These are phyloP conservation scores for Gillenia trifoliata DNA, from an alignment of 306 rosid species.

Conservation along the genomic window DNA sequence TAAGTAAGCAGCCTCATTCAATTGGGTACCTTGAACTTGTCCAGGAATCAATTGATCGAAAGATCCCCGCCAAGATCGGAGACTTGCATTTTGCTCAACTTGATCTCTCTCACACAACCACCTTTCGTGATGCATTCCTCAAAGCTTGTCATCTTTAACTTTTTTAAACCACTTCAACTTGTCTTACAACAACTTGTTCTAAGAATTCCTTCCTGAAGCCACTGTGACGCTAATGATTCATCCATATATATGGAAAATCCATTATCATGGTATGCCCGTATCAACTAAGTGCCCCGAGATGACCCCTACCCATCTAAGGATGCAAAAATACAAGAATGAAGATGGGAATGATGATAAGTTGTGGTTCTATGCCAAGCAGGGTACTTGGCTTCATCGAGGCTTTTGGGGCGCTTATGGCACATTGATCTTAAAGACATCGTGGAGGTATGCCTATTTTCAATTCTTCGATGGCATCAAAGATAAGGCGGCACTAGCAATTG, in stretches of 20 bases:
- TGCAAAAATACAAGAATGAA: background rate
- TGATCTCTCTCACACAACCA: constrained; percentile 16
- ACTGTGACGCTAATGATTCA: too few species aligned
- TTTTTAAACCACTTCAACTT: too few species aligned
- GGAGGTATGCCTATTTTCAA: background rate
- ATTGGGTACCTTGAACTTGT: background rate
- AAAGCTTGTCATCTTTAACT: too few species aligned
- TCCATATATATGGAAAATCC: too few species aligned
- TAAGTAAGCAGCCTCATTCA: background rate
- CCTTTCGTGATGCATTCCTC: constrained; percentile 7
- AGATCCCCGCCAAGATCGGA: constrained; percentile 7
- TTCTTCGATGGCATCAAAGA: background rate
- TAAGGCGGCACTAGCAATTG: too few species aligned
- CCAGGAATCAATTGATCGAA: constrained; percentile 2
- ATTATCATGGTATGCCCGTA: too few species aligned
- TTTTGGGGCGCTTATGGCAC: background rate
- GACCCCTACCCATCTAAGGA: too few species aligned
- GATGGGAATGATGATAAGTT: background rate
- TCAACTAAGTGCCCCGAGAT: too few species aligned
- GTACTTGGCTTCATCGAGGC: background rate
- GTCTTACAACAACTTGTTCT: too few species aligned
- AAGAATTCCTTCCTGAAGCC: too few species aligned
- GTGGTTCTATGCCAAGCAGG: background rate
- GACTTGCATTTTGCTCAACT: background rate
- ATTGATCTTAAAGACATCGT: background rate